Conservation (phyloP, 2,329 filamentous ascomycete species). For the Alternaria burnsii region DNA sequence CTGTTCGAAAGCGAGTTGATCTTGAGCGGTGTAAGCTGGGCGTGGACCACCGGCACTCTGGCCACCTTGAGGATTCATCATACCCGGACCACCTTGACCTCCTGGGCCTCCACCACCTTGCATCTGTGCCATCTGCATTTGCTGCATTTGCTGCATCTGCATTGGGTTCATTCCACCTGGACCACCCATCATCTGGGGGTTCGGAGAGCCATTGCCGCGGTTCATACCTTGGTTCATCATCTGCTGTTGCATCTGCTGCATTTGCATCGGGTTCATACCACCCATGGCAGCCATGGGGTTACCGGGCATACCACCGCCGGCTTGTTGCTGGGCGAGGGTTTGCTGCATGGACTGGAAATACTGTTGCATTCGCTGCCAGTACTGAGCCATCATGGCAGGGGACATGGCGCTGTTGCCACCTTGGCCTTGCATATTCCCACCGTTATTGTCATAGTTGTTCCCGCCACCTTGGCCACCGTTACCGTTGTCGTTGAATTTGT, state of each 20-base stretch:
- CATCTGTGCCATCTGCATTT: conserved; percentile 64
- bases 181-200: conserved; percentile 52
- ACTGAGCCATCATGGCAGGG: conserved; percentile 96
- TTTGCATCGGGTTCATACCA: conserved; percentile 67
- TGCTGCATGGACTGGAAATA: conserved; percentile 96
- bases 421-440: conserved; percentile 53
- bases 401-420: conserved; percentile 72
- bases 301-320: conserved; percentile 44
- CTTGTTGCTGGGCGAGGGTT: conserved; percentile 71
- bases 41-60: conserved; percentile 37
- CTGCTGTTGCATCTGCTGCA: conserved; percentile 54
- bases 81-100: conserved; percentile 34
- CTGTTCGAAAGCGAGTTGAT: conserved; percentile 79
- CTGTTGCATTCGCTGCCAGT: conserved; percentile 98
- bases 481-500: conserved; percentile 44
- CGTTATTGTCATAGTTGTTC: conserved; percentile 56
- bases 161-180: conserved; percentile 72
- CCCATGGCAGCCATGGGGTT: conserved; percentile 59
- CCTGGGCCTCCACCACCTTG: conserved; percentile 55
- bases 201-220: conserved; percentile 42
- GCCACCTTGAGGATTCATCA: conserved; percentile 30
- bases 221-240: conserved; percentile 45
- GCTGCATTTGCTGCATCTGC: conserved; percentile 73
- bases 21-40: conserved; percentile 71
- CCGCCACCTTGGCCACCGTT: conserved; percentile 56